phyloP scores from a whole-genome alignment of 139 green algal species.

The Chlorella sp. region DNA sequence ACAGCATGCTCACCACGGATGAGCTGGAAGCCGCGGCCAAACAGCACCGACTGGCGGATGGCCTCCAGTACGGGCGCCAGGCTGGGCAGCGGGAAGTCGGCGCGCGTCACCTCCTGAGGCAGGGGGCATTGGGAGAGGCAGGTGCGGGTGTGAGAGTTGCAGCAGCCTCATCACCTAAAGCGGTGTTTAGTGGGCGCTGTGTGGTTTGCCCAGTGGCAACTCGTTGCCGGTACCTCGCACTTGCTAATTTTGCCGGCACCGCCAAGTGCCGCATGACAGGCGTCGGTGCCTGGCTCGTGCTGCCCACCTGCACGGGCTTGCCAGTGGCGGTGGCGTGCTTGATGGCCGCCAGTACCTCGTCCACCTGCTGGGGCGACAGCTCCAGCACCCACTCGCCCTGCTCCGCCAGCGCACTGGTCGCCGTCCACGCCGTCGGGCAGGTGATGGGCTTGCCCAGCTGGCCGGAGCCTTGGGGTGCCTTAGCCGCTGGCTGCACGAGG shows the following conservation, averaged over 20 bases:
- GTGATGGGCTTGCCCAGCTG: neutral
- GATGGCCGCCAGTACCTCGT: conserved; percentile 2
- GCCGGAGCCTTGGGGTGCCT: neutral
- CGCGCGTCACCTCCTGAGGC: neutral
- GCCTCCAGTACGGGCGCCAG: conserved; percentile 48
- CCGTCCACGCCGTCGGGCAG: neutral
- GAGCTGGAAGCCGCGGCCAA: conserved; percentile 65
- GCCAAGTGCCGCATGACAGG: neutral
- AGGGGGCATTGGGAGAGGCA: no score
- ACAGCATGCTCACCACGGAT: conserved; percentile 32
- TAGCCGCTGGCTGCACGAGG: no score
- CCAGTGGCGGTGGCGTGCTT: neutral
- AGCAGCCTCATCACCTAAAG: no score
- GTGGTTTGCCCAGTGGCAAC: no score
- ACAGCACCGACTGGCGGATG: conserved; percentile 42
- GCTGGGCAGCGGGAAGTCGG: conserved; percentile 57
- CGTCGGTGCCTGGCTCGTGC: neutral
- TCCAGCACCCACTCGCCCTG: neutral
- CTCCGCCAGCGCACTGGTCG: neutral
- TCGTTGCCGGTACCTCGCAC: no score
- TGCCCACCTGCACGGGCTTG: conserved; percentile 4
- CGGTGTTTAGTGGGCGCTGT: no score
- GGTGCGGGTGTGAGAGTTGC: no score
- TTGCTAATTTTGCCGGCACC: no score
- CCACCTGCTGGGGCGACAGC: neutral